Evolutionary conservation across 805 yeast genomes (phyloP), one percentile per base, ranked within the genome.

Genomic region (Starmerella roubikii): DNA sequence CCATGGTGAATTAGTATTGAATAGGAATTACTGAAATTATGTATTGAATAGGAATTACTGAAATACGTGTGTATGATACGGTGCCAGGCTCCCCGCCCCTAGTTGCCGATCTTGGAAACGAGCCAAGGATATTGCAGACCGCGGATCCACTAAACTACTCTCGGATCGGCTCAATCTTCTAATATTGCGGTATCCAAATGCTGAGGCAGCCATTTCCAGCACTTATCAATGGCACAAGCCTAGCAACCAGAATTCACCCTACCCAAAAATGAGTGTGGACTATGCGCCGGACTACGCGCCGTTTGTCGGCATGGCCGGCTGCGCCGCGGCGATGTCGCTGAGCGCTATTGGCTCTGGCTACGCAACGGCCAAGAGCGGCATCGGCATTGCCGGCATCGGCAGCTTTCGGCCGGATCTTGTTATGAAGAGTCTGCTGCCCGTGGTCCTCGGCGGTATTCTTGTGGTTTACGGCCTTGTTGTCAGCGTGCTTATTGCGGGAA

Each of bases 301-400:
- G 44, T 91, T 91, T 60, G 76, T 91, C 57, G 98, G 98, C 30
- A 85, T 88, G 62, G 95, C 96, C 29, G 98, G 71, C 34, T 86
- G 97, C 64, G 84, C 91, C 6, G 78, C 84, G 34, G 94, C 95
- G 36, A 82, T 84, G 82, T 72, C 83, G 19, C 66, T 88, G 42
- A 78, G 93, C 41, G 83, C 94, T 56, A 78, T 88, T n/a, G 99
- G 99, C 46, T 97, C 99, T 4, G 97, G 97, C 45, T 78, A 85
- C 50, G 99, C 98, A 42, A 88, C 97, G 3, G 97, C 97, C 46
- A 91, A 91, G 62, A 81, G 94, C 32, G 99, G 99, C 42, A 78
- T 91, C 47, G 99, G 99, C 70, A 91, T 91, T 53, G 67, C 96
- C 24, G 99, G 97, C 69, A 85, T 91, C 49, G 96, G 97, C 68